Percentiles rank a stretch among this genome's conserved stretches.
phyloP scores from a whole-genome alignment of 2,329 filamentous ascomycete species.

The Monilinia aucupariae region DNA sequence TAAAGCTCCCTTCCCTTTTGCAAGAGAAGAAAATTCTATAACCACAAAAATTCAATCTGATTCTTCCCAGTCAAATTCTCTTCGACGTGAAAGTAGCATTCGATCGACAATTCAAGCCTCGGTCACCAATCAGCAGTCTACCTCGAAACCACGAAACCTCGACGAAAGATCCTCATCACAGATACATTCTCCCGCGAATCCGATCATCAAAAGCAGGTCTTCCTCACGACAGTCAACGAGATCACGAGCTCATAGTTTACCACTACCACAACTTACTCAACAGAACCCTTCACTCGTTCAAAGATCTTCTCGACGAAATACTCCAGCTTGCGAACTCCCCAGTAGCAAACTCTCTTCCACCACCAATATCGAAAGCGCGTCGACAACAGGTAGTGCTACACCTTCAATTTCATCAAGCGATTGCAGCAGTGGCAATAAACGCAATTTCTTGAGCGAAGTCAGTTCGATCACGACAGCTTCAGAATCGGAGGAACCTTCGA shows the following conservation, averaged over 20 bases:
- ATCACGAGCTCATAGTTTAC: slow-evolving; percentile 5
- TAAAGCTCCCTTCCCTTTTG: neutral
- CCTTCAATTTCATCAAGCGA: slow-evolving; percentile 9
- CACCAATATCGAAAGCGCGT: slow-evolving; percentile 1
- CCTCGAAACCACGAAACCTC: neutral
- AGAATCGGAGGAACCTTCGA: slow-evolving; percentile 14
- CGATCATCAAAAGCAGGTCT: neutral
- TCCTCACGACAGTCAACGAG: slow-evolving; percentile 6
- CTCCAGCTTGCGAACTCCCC: neutral
- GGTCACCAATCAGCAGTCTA: neutral
- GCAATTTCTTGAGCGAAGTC: slow-evolving; percentile 6
- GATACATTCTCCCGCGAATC: neutral
- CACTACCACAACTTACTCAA: neutral
- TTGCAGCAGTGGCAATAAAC: slow-evolving; percentile 2
- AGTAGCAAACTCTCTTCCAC: neutral
- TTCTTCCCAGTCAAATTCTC: neutral
- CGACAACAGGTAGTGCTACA: neutral
- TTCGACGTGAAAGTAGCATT: slow-evolving; percentile 1
- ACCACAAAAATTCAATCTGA: neutral
- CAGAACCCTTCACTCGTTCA: neutral
- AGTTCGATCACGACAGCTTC: slow-evolving; percentile 15
- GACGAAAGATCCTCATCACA: neutral
- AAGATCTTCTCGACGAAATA: slow-evolving; percentile 9
- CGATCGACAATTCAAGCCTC: slow-evolving; percentile 8
- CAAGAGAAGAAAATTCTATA: neutral